Conservation (phyloP, 2,329 filamentous ascomycete genomes). For the Aspergillus alliaceus region DNA sequence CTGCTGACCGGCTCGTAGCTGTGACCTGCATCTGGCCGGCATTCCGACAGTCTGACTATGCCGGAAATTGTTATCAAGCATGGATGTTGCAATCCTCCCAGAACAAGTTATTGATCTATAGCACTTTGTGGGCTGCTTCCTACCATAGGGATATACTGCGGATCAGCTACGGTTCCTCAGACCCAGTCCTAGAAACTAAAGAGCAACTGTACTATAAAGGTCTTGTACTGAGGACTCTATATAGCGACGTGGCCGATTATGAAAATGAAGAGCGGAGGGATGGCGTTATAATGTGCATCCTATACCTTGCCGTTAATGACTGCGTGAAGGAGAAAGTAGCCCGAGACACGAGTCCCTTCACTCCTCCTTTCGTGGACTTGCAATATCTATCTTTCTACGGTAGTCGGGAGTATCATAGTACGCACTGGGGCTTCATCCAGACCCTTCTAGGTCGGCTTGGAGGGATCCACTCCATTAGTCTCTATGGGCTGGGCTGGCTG, state of each 20-base stretch:
- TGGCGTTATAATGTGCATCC: conserved; percentile 4
- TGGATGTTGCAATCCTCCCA: not conserved
- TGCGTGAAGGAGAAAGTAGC: not conserved
- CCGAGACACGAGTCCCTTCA: conserved; percentile 9
- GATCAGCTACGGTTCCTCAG: not conserved
- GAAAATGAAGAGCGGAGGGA: not conserved
- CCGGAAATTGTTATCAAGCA: not conserved
- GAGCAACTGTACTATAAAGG: conserved; percentile 9
- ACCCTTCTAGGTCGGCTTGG: conserved; percentile 4
- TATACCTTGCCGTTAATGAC: conserved; percentile 9
- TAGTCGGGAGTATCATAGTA: conserved; percentile 6
- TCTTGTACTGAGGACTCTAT: not conserved
- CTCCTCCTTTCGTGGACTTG: conserved; percentile 1
- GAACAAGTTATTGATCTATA: conserved; percentile 1
- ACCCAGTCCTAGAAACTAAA: not conserved
- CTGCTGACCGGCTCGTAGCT: not conserved
- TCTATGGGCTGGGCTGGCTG: conserved; percentile 6
- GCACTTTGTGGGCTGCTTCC: conserved; percentile 3
- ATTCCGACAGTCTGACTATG: not conserved
- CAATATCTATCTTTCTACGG: conserved; percentile 8
- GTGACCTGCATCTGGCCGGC: not conserved
- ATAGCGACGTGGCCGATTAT: not conserved
- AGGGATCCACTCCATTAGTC: conserved; percentile 1
- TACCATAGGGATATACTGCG: conserved; percentile 11
- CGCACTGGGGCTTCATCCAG: conserved; percentile 9